phyloP scores from a whole-genome alignment of 805 yeast genomes.

The Monosporozyma aquatica region DNA sequence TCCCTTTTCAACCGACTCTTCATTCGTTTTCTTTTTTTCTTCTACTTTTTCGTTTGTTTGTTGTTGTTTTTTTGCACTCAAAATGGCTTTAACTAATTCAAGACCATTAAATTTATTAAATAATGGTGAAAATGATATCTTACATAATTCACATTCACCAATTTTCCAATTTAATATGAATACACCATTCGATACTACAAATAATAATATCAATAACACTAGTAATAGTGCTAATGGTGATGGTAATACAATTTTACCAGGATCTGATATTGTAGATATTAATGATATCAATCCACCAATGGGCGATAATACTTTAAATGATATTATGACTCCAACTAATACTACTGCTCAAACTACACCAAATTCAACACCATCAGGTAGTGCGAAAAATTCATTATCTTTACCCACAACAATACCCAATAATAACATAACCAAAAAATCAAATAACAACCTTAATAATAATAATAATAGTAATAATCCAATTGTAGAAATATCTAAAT shows the following conservation, averaged over 20 bases:
- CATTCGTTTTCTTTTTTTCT: not conserved
- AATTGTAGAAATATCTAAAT: slow-evolving; percentile 46
- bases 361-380: not conserved
- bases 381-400: not conserved
- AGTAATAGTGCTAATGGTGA: slow-evolving; percentile 9
- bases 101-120: slow-evolving; percentile 50
- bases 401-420: not conserved
- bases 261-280: slow-evolving; percentile 13
- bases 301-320: slow-evolving; percentile 2
- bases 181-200: slow-evolving; percentile 1
- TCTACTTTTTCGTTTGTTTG: not conserved
- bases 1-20: too few species aligned
- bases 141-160: slow-evolving; percentile 29
- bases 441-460: not conserved
- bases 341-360: slow-evolving; percentile 1
- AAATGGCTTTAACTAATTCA: slow-evolving; percentile 59
- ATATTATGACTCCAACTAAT: slow-evolving; percentile 2
- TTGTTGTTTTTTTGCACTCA: not conserved
- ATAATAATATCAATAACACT: not conserved
- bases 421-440: not conserved
- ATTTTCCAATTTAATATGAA: slow-evolving; percentile 26
- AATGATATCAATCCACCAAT: slow-evolving; percentile 15
- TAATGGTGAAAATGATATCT: slow-evolving; percentile 27
- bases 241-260: slow-evolving; percentile 7
- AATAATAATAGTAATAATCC: slow-evolving; percentile 9